Evolutionary conservation across 2,329 filamentous ascomycete genomes (phyloP), one percentile per base, ranked within the genome.

Genomic region (Leptoxyphium fumago): DNA sequence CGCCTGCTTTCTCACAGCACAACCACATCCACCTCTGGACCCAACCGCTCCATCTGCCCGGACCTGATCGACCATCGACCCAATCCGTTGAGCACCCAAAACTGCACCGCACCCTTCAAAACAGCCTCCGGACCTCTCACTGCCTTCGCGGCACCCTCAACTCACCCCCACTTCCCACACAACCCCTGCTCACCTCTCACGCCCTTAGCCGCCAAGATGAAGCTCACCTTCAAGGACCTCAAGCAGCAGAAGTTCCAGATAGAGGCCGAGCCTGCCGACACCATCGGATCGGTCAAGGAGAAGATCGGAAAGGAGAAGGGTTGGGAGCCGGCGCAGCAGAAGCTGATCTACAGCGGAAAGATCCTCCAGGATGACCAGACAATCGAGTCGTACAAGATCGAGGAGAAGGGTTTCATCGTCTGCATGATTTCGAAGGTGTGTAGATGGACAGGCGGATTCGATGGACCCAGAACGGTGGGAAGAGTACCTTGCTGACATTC

Each of bases 271-370:
- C 85, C 88, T 51, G 80, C 83, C 52, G 88, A 95, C 63, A 84
- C 85, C 64, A 84, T 98, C 63, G 84, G 82, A 50, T 71, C 82
- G 49, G 78, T 98, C 60, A 98, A 98, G 75, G 78, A 84, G 62
- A 94, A 91, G 72, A 94, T 98, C 55, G 75, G 81, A 29, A 73
- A 78, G 51, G 88, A 94, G 66, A 95, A 95, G 69, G 86, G 87
- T 65, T 96, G 89, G 86, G 88, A 94, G 48, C 77, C 83, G 41
- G 78, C 86, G 60, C 75, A 79, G 51, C 84, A 94, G 69, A 96
- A 96, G 74, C 79, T 98, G 60, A 98, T 98, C 67, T 96, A 96
- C 67, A 95, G 91, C 46, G 91, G 91, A 70, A 98, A 98, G 73
- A 96, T 98, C 56, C 72, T 98, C 52, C 89, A 95, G 68, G 89